Percentiles rank a stretch among this genome's conserved stretches.
These are phyloP conservation scores for Xylaria acuta DNA, from an alignment of 495 filamentous ascomycete genomes.

Conservation along the genomic window DNA sequence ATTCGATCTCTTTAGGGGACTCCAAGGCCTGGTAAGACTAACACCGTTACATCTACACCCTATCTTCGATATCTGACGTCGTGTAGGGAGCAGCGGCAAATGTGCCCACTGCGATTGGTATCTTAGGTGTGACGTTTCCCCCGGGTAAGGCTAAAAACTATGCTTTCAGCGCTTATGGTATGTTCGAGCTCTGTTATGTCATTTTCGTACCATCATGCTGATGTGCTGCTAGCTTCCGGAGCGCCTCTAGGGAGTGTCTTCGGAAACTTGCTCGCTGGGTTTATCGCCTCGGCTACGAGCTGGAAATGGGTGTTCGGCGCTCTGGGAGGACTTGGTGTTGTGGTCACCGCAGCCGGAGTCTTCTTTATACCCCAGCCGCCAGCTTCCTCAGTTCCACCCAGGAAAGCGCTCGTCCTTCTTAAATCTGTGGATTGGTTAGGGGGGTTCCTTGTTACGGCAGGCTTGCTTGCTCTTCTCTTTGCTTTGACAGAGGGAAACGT, in stretches of 20 bases:
- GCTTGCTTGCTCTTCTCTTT: slow-evolving; percentile 67
- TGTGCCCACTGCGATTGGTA: slow-evolving; percentile 69
- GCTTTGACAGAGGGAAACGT: slow-evolving; percentile 69
- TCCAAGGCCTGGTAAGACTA: slow-evolving; percentile 68
- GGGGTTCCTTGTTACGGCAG: slow-evolving; percentile 65
- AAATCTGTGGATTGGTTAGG: slow-evolving; percentile 69
- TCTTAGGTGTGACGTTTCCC: slow-evolving; percentile 65
- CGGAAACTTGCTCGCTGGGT: slow-evolving; percentile 60
- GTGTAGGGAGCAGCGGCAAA: slow-evolving; percentile 69
- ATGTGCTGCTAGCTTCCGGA: slow-evolving; percentile 53
- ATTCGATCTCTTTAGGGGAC: slow-evolving; percentile 73
- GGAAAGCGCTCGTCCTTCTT: slow-evolving; percentile 36
- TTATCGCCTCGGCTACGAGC: slow-evolving; percentile 59
- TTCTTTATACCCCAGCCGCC: slow-evolving; percentile 68
- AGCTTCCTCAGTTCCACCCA: slow-evolving; percentile 43
- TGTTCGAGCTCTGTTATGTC: slow-evolving; percentile 7
- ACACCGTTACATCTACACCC: not conserved
- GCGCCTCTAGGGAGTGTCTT: slow-evolving; percentile 63
- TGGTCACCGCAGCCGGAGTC: slow-evolving; percentile 64
- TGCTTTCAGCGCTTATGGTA: slow-evolving; percentile 60
- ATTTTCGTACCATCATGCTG: not conserved
- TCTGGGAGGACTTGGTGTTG: slow-evolving; percentile 66
- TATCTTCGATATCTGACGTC: slow-evolving; percentile 34
- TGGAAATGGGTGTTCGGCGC: slow-evolving; percentile 74
- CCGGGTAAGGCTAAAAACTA: slow-evolving; percentile 70